Evolutionary conservation across 2,329 filamentous ascomycete species (phyloP).

Genomic region (Zalaria sp.): DNA sequence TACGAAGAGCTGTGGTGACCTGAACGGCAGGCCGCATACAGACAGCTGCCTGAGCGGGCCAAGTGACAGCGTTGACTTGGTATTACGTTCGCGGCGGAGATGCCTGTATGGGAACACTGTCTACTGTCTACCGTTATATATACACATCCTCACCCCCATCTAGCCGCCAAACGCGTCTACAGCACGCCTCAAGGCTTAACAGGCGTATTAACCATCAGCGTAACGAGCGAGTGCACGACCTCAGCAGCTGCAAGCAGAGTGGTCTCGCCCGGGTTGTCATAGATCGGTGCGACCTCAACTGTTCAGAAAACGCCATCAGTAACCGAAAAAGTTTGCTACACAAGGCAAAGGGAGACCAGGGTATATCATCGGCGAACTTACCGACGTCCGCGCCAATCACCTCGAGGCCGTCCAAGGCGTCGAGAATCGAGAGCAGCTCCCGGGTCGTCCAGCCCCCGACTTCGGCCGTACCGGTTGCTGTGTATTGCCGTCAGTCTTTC

Average conservation of each 20-base stretch:
- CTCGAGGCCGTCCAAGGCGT: constrained; percentile 43
- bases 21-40: no score
- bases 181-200: constrained; percentile 1
- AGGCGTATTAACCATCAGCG: constrained; percentile 28
- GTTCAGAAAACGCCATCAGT: background rate
- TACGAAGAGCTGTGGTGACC: no score
- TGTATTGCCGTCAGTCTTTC: background rate
- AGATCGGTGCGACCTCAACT: constrained; percentile 47
- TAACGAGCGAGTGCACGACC: constrained; percentile 35
- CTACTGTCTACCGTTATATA: no score
- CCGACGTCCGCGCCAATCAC: constrained; percentile 44
- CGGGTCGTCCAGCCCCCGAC: constrained; percentile 48
- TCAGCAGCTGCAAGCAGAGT: constrained; percentile 43
- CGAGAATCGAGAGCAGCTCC: constrained; percentile 43
- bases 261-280: constrained; percentile 46
- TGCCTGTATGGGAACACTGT: no score
- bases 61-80: no score
- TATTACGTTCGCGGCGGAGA: no score
- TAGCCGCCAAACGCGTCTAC: no score
- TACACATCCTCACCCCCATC: no score
- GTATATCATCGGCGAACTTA: background rate
- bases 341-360: background rate
- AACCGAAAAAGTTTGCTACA: background rate
- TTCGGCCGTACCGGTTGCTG: constrained; percentile 45
- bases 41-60: no score